A percentile compares a stretch with the other conserved stretches of the same genome.
phyloP scores from a whole-genome alignment of 2,329 filamentous ascomycete species.

The Stachybotrys echinatus region DNA sequence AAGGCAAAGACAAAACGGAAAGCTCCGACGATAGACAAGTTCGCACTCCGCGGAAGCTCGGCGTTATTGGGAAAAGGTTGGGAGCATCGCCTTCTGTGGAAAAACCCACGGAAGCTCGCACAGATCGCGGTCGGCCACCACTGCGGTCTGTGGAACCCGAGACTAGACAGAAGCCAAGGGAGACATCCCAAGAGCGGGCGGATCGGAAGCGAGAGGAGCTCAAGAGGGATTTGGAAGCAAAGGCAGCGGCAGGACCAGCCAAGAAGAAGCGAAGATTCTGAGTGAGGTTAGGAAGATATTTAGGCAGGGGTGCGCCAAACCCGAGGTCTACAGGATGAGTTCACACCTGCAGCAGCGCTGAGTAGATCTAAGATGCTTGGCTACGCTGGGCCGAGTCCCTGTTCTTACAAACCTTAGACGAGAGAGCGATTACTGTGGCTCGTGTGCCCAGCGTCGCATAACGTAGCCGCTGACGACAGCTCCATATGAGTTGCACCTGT shows the following conservation, averaged over 20 bases:
- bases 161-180: constrained; percentile 26
- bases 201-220: constrained; percentile 47
- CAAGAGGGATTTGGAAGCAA: constrained; percentile 43
- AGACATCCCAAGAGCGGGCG: constrained; percentile 40
- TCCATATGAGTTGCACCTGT: background rate
- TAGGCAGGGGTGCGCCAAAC: too few species aligned
- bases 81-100: constrained; percentile 1
- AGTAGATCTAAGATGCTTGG: too few species aligned
- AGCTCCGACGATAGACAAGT: constrained; percentile 3
- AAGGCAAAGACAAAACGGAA: constrained; percentile 4
- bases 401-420: too few species aligned
- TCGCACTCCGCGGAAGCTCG: constrained; percentile 18
- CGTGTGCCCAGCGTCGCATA: too few species aligned
- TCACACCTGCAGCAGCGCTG: too few species aligned
- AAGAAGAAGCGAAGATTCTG: constrained; percentile 55
- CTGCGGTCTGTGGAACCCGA: constrained; percentile 13
- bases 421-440: too few species aligned
- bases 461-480: background rate
- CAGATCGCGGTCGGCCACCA: constrained; percentile 14
- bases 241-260: constrained; percentile 41
- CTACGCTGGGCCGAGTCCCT: too few species aligned
- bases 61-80: constrained; percentile 24
- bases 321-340: too few species aligned
- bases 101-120: constrained; percentile 7
- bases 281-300: too few species aligned